phyloP scores from a whole-genome alignment of 2,329 filamentous ascomycete species.

The Botryosphaeria agaves region DNA sequence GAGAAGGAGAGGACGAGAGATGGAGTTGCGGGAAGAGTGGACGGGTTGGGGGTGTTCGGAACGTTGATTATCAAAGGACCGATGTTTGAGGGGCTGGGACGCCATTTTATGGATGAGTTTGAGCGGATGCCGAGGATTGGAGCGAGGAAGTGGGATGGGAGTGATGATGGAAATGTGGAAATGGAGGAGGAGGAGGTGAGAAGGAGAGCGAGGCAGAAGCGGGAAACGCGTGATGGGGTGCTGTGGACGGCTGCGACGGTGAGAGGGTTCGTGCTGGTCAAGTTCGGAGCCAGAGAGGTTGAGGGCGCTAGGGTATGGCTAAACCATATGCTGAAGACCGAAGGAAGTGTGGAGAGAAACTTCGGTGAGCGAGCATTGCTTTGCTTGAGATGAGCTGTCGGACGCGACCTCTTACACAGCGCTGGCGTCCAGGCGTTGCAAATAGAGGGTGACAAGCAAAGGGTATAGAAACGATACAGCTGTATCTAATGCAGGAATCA shows the following conservation, averaged over 20 bases:
- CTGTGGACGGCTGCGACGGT: conserved; percentile 72
- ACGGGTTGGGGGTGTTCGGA: conserved; percentile 59
- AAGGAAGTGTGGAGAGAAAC: conserved; percentile 49
- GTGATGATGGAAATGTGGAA: conserved; percentile 18
- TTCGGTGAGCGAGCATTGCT: conserved; percentile 74
- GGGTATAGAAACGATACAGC: no score
- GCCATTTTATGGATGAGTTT: conserved; percentile 70
- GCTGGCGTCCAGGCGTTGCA: no score
- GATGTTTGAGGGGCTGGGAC: conserved; percentile 44
- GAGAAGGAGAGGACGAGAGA: conserved; percentile 17
- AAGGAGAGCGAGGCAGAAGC: conserved; percentile 34
- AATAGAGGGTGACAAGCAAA: no score
- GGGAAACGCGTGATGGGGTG: conserved; percentile 43
- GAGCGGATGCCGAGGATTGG: conserved; percentile 64
- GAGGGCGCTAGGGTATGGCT: conserved; percentile 74
- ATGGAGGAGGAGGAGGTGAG: conserved; percentile 25
- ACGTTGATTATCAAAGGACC: conserved; percentile 70
- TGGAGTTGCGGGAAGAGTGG: conserved; percentile 40
- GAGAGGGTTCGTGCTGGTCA: conserved; percentile 73
- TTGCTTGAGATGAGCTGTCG: conserved; percentile 42
- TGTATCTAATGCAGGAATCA: no score
- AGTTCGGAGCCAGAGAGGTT: conserved; percentile 69
- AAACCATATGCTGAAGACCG: conserved; percentile 51
- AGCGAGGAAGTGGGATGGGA: conserved; percentile 51
- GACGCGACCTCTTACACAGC: no score